These are phyloP conservation scores for Achlya hypogyna DNA, from an alignment of 352 stramenopile genomes.

Conservation along the genomic window DNA sequence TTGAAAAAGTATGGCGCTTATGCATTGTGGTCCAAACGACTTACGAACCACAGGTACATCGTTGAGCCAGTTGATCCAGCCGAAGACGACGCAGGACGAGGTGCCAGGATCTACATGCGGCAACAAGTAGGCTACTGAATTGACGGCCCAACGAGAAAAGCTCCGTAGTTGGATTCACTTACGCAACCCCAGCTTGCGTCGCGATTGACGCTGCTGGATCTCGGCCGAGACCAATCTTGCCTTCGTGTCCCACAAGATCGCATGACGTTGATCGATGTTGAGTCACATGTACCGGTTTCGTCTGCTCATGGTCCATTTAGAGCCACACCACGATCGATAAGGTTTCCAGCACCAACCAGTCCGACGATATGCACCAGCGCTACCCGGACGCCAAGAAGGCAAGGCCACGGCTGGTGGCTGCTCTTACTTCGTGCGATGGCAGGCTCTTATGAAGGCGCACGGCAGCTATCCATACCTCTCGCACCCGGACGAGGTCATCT, in stretches of 20 bases:
- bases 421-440: slow-evolving; percentile 28
- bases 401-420: not conserved
- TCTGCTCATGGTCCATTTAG: not conserved
- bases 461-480: slow-evolving; percentile 67
- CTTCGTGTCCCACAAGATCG: slow-evolving; percentile 1
- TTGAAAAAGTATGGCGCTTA: slow-evolving; percentile 40
- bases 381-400: slow-evolving; percentile 12
- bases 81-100: slow-evolving; percentile 25
- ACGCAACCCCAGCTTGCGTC: slow-evolving; percentile 61
- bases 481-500: slow-evolving; percentile 59
- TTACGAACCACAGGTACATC: slow-evolving; percentile 33
- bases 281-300: no score
- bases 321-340: not conserved
- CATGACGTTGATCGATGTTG: slow-evolving; percentile 17
- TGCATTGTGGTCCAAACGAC: not conserved
- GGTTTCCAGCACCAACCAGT: slow-evolving; percentile 5
- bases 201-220: slow-evolving; percentile 35
- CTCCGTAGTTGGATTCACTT: slow-evolving; percentile 36
- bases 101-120: slow-evolving; percentile 55
- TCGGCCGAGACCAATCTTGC: not conserved
- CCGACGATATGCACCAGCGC: slow-evolving; percentile 2
- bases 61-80: slow-evolving; percentile 31
- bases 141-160: not conserved
- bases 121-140: slow-evolving; percentile 31
- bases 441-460: slow-evolving; percentile 59